Conservation (phyloP, 352 stramenopile genomes). For the Phytophthora litchii region DNA sequence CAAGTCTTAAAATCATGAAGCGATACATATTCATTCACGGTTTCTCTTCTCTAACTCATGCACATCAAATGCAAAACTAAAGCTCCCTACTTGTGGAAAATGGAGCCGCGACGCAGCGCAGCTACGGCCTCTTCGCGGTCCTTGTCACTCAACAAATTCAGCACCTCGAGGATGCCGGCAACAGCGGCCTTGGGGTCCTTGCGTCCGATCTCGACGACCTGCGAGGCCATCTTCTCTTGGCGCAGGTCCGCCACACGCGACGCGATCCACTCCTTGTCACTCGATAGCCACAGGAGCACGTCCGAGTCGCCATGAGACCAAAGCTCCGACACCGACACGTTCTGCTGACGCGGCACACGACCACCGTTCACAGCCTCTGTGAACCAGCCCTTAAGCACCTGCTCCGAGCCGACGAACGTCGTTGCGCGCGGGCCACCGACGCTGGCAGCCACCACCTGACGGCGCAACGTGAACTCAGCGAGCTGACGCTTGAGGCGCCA, state of each 20-base stretch:
- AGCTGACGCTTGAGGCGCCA: conserved; percentile 97
- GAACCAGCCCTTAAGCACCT: conserved; percentile 82
- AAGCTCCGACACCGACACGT: conserved; percentile 67
- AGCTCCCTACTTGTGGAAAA: conserved; percentile 77
- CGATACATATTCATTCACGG: conserved; percentile 36
- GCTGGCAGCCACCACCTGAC: conserved; percentile 49
- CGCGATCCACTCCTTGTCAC: conserved; percentile 82
- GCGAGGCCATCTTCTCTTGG: conserved; percentile 71
- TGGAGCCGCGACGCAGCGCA: conserved; percentile 81
- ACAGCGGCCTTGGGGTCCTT: conserved; percentile 86
- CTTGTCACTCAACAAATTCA: conserved; percentile 83
- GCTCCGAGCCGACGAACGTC: conserved; percentile 59
- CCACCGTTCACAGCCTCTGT: conserved; percentile 80
- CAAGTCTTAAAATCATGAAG: conserved; percentile 23
- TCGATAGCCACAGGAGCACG: conserved; percentile 78
- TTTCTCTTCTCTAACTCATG: conserved; percentile 34
- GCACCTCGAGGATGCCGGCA: conserved; percentile 81
- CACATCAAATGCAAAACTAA: conserved; percentile 31
- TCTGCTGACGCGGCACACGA: conserved; percentile 65
- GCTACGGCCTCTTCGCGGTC: conserved; percentile 85
- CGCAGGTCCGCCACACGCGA: conserved; percentile 59
- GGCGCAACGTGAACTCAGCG: conserved; percentile 94
- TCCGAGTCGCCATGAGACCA: conserved; percentile 79
- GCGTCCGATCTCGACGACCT: conserved; percentile 79
- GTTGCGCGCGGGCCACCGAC: conserved; percentile 38